These are phyloP conservation scores for Oryza nivara DNA, from an alignment of 176 grass and related monocot species.

Conservation along the genomic window DNA sequence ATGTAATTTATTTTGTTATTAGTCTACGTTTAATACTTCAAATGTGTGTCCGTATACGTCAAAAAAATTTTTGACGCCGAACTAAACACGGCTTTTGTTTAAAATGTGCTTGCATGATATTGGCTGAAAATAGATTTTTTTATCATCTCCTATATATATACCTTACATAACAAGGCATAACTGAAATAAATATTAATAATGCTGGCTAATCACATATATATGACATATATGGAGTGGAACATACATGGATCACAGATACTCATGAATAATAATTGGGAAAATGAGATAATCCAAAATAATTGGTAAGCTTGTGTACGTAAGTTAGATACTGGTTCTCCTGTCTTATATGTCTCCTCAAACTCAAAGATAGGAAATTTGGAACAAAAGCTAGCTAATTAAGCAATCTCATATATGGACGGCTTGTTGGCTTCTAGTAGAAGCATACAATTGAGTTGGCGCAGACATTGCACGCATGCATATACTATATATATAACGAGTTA, in stretches of 20 bases:
- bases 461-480: neutral
- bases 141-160: too few species aligned
- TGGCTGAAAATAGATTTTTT: too few species aligned
- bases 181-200: neutral
- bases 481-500: too few species aligned
- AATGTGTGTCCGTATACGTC: too few species aligned
- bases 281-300: neutral
- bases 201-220: too few species aligned
- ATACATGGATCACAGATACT: neutral
- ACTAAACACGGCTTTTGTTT: too few species aligned
- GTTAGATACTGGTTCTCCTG: too few species aligned
- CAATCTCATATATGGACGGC: neutral
- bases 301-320: neutral
- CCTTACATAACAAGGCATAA: too few species aligned
- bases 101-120: too few species aligned
- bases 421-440: neutral
- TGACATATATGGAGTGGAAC: neutral
- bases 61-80: too few species aligned
- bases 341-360: neutral
- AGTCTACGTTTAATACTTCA: too few species aligned
- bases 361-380: neutral
- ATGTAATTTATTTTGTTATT: too few species aligned
- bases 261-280: neutral
- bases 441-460: neutral
- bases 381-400: neutral